Evolutionary conservation across 2,329 filamentous ascomycete species (phyloP), one percentile per base, ranked within the genome.

Genomic region (Tolypocladium nubicola): DNA sequence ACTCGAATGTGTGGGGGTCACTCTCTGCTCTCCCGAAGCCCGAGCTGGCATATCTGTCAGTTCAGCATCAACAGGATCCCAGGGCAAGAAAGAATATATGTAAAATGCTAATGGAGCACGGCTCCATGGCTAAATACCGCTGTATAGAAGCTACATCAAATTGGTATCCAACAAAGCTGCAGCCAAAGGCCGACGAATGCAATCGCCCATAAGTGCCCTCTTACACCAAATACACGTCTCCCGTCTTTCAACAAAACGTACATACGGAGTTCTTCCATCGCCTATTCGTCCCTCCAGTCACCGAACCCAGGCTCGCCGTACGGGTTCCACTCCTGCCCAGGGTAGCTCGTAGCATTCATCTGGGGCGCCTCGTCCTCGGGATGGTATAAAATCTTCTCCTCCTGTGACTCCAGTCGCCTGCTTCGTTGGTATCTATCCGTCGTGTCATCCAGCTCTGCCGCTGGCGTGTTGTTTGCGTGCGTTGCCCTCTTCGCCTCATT

Each of bases 241-340:
- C 26, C 8, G 7, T 10, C 8, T 41, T 37, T 13, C 9, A 11
- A 37, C 30, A 35, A 23, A 2, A 3, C 16, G 10, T 30, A 16
- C 16, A 53, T 11, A 10, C 26, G 26, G 26, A 30, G 26, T 30
- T 6, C 26, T 6, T 26, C 23, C 5, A 19, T 53, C 38, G 8
- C 11, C 49, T 52, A 59, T 8, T 60, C 56, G 14, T 64, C 64
- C 50, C 63, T 62, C 62, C 63, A 65, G n/a, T 71, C 68, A 19
- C 60, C 62, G 52, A 63, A 66, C 19, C 70, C 67, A 6, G 64
- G 61, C 58, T 69, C 67, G 13, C 69, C 70, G 38, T 80, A 82
- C 2, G 84, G 84, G 63, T 81, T 81, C 85, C 86, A 89, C 68
- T 88, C 85, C 71, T 87, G 83, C 0, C 86, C 86, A 0, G 86